These are phyloP conservation scores for Suillus lakei DNA, from an alignment of 768 basidiomycete genomes.

Conservation along the genomic window DNA sequence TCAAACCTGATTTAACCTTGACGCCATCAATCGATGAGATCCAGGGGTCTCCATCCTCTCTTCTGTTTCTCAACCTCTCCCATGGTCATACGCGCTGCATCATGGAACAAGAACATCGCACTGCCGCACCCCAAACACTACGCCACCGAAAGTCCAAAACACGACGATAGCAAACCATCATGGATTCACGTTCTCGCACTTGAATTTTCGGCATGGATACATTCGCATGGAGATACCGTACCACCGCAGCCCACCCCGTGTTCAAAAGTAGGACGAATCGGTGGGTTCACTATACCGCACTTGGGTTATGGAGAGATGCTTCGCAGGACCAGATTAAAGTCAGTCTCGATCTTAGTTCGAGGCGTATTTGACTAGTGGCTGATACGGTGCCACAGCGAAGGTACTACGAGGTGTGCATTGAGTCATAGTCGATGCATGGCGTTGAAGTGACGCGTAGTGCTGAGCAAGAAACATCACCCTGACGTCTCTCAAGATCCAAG, in stretches of 20 bases:
- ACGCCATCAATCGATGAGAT: not conserved
- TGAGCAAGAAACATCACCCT: slow-evolving; percentile 3
- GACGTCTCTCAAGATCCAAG: slow-evolving; percentile 1
- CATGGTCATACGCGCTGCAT: not conserved
- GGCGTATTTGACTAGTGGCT: not conserved
- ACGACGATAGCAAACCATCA: not conserved
- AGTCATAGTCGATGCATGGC: not conserved
- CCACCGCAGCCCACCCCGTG: no score
- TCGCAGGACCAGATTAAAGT: slow-evolving; percentile 6
- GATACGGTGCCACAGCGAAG: not conserved
- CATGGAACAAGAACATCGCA: not conserved
- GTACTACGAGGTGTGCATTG: slow-evolving; percentile 4
- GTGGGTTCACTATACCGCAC: slow-evolving; percentile 4
- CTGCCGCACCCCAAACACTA: not conserved
- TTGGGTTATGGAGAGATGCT: slow-evolving; percentile 7
- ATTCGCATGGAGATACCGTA: not conserved
- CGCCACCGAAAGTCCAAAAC: not conserved
- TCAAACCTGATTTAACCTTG: no score
- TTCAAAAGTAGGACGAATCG: not conserved
- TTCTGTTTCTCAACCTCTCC: not conserved
- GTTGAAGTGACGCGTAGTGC: slow-evolving; percentile 1
- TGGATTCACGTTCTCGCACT: not conserved
- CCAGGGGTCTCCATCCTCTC: not conserved
- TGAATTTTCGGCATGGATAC: not conserved
- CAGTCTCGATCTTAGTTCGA: not conserved